Conservation (phyloP, 306 rosid species). For the Prunus kanzakura region DNA sequence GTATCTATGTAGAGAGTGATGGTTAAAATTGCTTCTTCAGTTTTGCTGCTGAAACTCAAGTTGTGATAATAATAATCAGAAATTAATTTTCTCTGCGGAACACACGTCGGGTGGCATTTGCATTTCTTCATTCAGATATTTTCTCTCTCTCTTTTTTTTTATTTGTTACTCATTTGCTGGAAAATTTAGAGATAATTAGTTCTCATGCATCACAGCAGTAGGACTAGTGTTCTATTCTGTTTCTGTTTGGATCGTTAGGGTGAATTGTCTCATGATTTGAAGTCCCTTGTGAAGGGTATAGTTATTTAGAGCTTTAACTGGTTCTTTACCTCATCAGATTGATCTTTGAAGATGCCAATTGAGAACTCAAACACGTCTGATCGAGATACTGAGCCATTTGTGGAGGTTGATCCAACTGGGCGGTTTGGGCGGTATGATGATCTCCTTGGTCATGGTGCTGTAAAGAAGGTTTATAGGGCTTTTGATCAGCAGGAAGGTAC, state of each 20-base stretch:
- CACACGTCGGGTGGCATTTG: background rate
- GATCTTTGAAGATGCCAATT: slow-evolving; percentile 63
- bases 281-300: background rate
- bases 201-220: background rate
- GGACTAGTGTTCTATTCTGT: background rate
- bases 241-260: background rate
- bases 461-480: slow-evolving; percentile 81
- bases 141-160: too few species aligned
- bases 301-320: background rate
- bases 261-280: background rate
- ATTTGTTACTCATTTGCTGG: background rate
- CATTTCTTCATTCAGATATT: background rate
- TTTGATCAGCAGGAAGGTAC: slow-evolving; percentile 91
- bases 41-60: background rate
- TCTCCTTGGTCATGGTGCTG: slow-evolving; percentile 80
- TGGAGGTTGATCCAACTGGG: slow-evolving; percentile 83
- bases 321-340: slow-evolving; percentile 5
- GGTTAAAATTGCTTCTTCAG: background rate
- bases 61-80: background rate
- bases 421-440: slow-evolving; percentile 73
- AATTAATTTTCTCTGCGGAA: background rate
- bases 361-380: slow-evolving; percentile 36
- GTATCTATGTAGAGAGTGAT: background rate
- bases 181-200: background rate
- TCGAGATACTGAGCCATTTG: slow-evolving; percentile 59